These are phyloP conservation scores for Tuber brumale DNA, from an alignment of 495 filamentous ascomycete genomes.

Conservation along the genomic window DNA sequence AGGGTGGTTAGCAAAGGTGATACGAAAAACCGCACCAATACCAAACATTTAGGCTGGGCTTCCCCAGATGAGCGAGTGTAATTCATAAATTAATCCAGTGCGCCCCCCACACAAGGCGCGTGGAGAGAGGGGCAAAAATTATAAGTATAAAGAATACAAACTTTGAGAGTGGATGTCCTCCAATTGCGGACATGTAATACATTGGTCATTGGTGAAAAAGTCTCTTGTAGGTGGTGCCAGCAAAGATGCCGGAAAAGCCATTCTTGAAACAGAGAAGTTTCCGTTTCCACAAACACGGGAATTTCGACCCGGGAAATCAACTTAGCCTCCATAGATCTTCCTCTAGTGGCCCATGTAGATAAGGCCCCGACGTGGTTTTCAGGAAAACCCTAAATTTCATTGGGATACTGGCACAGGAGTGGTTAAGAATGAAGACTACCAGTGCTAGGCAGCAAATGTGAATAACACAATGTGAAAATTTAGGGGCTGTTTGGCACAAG, in stretches of 20 bases:
- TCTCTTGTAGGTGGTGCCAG: background rate
- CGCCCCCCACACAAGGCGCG: background rate
- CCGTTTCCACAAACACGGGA: background rate
- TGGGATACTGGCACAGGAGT: background rate
- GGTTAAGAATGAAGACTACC: background rate
- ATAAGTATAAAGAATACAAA: background rate
- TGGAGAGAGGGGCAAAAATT: background rate
- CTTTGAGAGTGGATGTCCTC: background rate
- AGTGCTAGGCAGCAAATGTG: background rate
- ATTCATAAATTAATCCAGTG: background rate
- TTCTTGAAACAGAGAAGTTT: background rate
- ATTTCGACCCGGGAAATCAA: background rate
- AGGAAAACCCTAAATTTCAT: background rate
- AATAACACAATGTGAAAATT: background rate
- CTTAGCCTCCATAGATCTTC: background rate
- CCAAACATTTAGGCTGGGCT: background rate
- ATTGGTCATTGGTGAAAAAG: background rate
- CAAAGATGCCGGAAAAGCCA: background rate
- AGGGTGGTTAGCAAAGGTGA: background rate
- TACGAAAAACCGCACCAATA: background rate
- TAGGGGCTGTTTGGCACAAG: too few relatives aligned
- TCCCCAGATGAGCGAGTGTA: background rate
- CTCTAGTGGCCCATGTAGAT: background rate
- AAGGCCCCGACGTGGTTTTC: background rate
- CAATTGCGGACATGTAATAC: background rate